Conservation (phyloP, 164 flowering plant genomes). For the Aristolochia californica region DNA sequence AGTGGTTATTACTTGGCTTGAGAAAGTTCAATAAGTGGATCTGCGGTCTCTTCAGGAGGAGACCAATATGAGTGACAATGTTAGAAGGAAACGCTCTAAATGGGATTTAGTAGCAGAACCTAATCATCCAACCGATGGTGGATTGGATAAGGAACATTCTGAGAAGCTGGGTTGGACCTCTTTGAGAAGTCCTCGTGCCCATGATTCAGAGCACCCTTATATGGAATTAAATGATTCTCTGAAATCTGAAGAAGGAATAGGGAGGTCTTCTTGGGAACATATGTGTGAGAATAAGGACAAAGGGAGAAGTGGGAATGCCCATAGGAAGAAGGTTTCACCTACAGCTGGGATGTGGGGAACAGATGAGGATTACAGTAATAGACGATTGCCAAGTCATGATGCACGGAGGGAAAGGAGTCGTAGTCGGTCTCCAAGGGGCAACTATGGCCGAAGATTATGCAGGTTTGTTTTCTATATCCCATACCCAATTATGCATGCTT, state of each 20-base stretch:
- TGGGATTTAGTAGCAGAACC: conserved; percentile 51
- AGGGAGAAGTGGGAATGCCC: conserved; percentile 17
- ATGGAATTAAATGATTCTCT: conserved; percentile 8
- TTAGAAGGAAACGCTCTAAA: conserved; percentile 28
- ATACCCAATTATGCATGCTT: background rate
- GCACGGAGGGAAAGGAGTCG: conserved; percentile 30
- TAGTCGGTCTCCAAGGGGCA: conserved; percentile 35
- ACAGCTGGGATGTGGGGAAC: conserved; percentile 17
- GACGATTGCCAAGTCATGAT: conserved; percentile 47
- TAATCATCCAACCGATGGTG: conserved; percentile 13
- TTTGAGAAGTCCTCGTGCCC: conserved; percentile 9
- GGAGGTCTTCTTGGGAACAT: conserved; percentile 21
- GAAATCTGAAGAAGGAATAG: conserved; percentile 17
- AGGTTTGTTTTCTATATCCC: conserved; percentile 22
- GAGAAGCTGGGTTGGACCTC: conserved; percentile 19
- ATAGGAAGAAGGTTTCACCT: conserved; percentile 14
- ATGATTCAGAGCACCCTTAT: conserved; percentile 21
- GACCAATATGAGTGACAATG: conserved; percentile 12
- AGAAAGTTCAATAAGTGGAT: too few relatives aligned
- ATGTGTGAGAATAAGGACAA: conserved; percentile 20
- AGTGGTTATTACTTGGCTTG: too few relatives aligned
- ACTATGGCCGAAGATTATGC: conserved; percentile 24
- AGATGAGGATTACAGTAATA: conserved; percentile 23
- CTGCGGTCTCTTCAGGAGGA: too few relatives aligned
- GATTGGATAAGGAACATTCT: conserved; percentile 15